A percentile compares a stretch with the other conserved stretches of the same genome.
Evolutionary conservation across 2,329 filamentous ascomycete genomes (phyloP).

Genomic region (Cercospora sp.): DNA sequence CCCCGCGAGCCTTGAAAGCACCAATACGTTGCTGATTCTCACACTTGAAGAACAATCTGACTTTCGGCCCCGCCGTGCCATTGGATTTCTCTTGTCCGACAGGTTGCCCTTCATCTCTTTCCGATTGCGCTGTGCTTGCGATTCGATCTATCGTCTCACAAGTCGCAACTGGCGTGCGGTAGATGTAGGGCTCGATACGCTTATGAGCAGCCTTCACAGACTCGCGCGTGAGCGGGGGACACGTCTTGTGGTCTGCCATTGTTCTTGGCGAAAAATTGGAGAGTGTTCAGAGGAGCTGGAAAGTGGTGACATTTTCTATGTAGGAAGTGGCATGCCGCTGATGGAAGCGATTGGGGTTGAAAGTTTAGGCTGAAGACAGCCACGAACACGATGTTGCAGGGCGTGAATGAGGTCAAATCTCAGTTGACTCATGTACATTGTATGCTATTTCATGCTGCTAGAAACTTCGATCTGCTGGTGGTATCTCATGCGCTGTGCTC

Average conservation of each 20-base stretch:
- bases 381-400: not conserved
- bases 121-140: constrained; percentile 68
- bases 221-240: constrained; percentile 67
- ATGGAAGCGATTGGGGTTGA: not conserved
- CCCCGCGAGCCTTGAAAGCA: constrained; percentile 89
- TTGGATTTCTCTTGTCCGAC: constrained; percentile 7
- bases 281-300: not conserved
- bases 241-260: constrained; percentile 49
- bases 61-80: constrained; percentile 58
- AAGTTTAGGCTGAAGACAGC: constrained; percentile 3
- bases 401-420: not conserved
- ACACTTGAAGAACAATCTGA: constrained; percentile 89
- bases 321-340: not conserved
- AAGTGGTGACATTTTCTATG: not conserved
- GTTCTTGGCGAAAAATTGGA: not conserved
- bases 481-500: constrained; percentile 10
- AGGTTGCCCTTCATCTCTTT: constrained; percentile 25
- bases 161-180: constrained; percentile 80
- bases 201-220: constrained; percentile 72
- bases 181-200: constrained; percentile 73
- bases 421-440: not conserved
- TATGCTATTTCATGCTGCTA: not conserved
- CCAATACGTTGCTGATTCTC: constrained; percentile 90
- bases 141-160: constrained; percentile 71
- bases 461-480: not conserved